Evolutionary conservation across 1,139 yeast species (phyloP).

Genomic region (Yamadazyma jaroonii): DNA sequence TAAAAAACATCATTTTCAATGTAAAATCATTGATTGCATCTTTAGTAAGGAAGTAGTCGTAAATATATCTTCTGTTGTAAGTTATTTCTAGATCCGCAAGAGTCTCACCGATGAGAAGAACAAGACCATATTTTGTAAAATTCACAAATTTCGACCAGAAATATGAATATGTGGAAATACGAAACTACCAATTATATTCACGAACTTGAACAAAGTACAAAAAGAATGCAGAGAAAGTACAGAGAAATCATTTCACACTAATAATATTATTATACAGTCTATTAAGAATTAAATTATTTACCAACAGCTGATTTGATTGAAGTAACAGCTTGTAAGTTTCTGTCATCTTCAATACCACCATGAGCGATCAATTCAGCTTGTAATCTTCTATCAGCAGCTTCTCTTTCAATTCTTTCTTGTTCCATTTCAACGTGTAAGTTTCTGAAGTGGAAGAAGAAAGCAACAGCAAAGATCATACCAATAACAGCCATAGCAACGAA

Average conservation of each 20-base stretch:
- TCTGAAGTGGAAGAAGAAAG: conserved; percentile 48
- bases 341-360: conserved; percentile 14
- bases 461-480: conserved; percentile 33
- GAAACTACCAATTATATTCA: no score
- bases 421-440: conserved; percentile 54
- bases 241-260: no score
- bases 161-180: no score
- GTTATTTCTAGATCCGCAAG: no score
- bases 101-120: no score
- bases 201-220: no score
- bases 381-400: conserved; percentile 16
- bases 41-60: background rate
- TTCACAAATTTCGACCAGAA: no score
- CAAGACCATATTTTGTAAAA: no score
- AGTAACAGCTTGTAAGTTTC: conserved; percentile 15
- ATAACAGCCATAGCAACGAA: conserved; percentile 17
- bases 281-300: conserved; percentile 7
- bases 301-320: conserved; percentile 17
- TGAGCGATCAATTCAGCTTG: conserved; percentile 6
- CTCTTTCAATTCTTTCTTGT: conserved; percentile 32
- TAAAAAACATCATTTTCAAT: background rate
- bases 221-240: no score
- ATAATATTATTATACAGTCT: background rate
- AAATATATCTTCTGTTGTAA: no score
- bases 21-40: conserved; percentile 1